phyloP scores from a whole-genome alignment of 306 rosid species.

The Cicer pinnatifidum region DNA sequence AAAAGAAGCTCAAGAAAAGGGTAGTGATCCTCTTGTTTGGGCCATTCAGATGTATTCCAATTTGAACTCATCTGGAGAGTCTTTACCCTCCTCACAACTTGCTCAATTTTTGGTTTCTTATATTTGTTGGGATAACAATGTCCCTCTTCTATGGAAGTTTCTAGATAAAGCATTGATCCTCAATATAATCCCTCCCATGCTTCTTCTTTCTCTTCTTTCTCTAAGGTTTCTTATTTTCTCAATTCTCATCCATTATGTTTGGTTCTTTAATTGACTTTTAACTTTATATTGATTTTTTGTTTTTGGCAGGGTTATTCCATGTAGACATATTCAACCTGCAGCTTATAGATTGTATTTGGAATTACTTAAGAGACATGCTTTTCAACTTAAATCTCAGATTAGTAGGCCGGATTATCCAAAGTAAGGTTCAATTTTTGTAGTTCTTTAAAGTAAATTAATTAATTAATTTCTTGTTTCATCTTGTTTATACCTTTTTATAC shows the following conservation, averaged over 20 bases:
- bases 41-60: conserved; percentile 74
- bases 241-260: conserved; percentile 10
- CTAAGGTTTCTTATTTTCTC: conserved; percentile 54
- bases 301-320: conserved; percentile 81
- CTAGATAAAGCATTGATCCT: conserved; percentile 77
- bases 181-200: conserved; percentile 81
- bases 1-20: conserved; percentile 77
- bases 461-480: conserved; percentile 16
- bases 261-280: background rate
- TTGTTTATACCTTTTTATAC: background rate
- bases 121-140: conserved; percentile 96
- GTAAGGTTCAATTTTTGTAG: conserved; percentile 52
- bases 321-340: conserved; percentile 72
- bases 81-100: conserved; percentile 76
- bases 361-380: conserved; percentile 75
- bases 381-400: conserved; percentile 73
- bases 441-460: background rate
- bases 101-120: conserved; percentile 74
- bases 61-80: conserved; percentile 74
- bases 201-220: conserved; percentile 82
- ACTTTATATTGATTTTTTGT: background rate
- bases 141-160: conserved; percentile 90
- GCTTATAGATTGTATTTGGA: conserved; percentile 90
- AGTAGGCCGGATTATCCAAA: conserved; percentile 62
- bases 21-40: conserved; percentile 84